phyloP scores from a whole-genome alignment of 2,329 filamentous ascomycete species.

The Cladosporium sp. region DNA sequence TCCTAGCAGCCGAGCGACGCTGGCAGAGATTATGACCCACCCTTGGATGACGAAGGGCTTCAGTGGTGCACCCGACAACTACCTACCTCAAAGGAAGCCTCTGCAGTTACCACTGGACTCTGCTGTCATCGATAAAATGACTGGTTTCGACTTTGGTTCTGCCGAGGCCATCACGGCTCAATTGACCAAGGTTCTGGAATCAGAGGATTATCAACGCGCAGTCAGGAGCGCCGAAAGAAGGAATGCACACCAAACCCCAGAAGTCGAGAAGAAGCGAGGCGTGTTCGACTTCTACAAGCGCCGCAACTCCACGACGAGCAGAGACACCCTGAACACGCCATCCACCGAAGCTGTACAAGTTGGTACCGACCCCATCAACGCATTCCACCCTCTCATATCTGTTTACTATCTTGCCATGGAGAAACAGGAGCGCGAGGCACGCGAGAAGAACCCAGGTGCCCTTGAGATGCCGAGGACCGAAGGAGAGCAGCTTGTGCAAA shows the following conservation, averaged over 20 bases:
- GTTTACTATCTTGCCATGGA: conserved; percentile 96
- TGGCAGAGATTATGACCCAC: conserved; percentile 90
- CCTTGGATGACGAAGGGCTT: conserved; percentile 97
- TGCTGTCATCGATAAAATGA: conserved; percentile 88
- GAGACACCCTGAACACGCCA: conserved; percentile 80
- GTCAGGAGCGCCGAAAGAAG: conserved; percentile 70
- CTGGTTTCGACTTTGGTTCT: conserved; percentile 93
- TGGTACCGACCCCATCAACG: conserved; percentile 85
- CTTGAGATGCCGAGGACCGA: conserved; percentile 57
- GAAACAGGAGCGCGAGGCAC: conserved; percentile 78
- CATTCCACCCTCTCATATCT: conserved; percentile 86
- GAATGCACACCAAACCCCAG: conserved; percentile 57
- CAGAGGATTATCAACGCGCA: conserved; percentile 88
- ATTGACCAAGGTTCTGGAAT: conserved; percentile 82
- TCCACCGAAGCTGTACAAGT: conserved; percentile 82
- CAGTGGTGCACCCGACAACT: conserved; percentile 82
- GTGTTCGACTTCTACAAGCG: conserved; percentile 98
- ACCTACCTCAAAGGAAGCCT: conserved; percentile 77
- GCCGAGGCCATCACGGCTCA: conserved; percentile 80
- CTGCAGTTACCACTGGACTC: conserved; percentile 80
- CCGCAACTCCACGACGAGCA: conserved; percentile 82
- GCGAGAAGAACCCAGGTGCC: conserved; percentile 60
- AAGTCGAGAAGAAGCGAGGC: conserved; percentile 81
- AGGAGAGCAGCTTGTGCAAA: conserved; percentile 57
- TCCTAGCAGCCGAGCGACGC: conserved; percentile 78